phyloP scores from a whole-genome alignment of 768 basidiomycete species.

The Tricholoma saponaceum region DNA sequence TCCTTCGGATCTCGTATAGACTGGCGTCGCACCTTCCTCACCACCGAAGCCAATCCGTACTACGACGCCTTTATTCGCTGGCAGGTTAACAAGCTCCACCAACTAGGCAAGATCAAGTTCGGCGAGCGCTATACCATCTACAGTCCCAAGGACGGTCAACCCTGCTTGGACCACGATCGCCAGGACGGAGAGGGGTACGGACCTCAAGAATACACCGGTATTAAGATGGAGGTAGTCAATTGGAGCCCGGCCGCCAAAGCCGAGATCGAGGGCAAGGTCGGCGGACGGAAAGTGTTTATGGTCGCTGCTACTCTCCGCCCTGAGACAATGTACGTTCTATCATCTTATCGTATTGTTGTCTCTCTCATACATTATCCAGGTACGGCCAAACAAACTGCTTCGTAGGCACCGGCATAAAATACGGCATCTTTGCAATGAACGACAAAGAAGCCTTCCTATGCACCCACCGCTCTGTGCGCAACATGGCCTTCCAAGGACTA shows the following conservation, averaged over 20 bases:
- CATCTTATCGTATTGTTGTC: slow-evolving; percentile 5
- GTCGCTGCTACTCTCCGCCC: slow-evolving; percentile 96
- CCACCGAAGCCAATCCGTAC: slow-evolving; percentile 94
- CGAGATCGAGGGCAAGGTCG: slow-evolving; percentile 62
- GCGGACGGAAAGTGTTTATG: slow-evolving; percentile 79
- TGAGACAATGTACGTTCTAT: slow-evolving; percentile 80
- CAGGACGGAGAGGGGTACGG: slow-evolving; percentile 91
- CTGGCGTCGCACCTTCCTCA: slow-evolving; percentile 93
- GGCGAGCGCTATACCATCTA: slow-evolving; percentile 98
- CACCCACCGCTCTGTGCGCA: slow-evolving; percentile 88
- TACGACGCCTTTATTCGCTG: slow-evolving; percentile 97
- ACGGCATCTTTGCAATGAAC: slow-evolving; percentile 87
- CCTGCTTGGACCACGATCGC: slow-evolving; percentile 99
- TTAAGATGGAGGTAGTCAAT: slow-evolving; percentile 91
- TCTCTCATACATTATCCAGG: slow-evolving; percentile 36
- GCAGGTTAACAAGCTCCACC: slow-evolving; percentile 93
- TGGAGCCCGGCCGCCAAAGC: slow-evolving; percentile 73
- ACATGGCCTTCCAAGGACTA: slow-evolving; percentile 94
- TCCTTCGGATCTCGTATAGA: slow-evolving; percentile 93
- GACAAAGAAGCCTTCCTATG: slow-evolving; percentile 86
- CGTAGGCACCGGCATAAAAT: slow-evolving; percentile 86
- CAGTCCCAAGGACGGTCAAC: slow-evolving; percentile 97
- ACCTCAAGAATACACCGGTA: slow-evolving; percentile 90
- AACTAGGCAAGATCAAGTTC: slow-evolving; percentile 91
- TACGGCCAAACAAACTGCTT: slow-evolving; percentile 99